Evolutionary conservation across 2,329 filamentous ascomycete species (phyloP), one percentile per base, ranked within the genome.

Genomic region (Proliferodiscus dingleyae): DNA sequence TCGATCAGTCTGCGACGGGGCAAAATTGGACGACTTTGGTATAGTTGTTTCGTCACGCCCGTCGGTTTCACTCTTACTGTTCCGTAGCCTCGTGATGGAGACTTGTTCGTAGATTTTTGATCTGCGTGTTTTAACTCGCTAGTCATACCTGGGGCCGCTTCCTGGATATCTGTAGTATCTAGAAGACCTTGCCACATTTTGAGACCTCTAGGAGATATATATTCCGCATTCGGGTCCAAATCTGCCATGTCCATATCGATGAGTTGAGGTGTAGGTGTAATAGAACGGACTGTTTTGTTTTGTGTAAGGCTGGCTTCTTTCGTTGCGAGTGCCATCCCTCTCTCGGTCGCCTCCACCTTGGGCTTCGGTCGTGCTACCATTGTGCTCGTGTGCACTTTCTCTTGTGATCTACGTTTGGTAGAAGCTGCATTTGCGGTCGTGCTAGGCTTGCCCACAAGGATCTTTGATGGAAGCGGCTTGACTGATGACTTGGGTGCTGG

Each of bases 1-100:
- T 65, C 63, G 37, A 65, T 64, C 18, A 65, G 41, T 44, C 63
- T 52, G 32, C 55, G 54, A 5, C 62, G 54, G 16, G 55, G 55
- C 18, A 51, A 13, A 8, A 32, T 47, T 24, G 32, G 41, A 37
- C 46, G 41, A 19, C 13, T 46, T 24, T 41, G 53, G 39, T 49
- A 49, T 4, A 47, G 11, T 2, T 36, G 30, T 41, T 59, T 61
- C 5, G 37, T 41, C 5, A 56, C 15, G 26, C 48, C 50, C 26
- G 47, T 44, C 29, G 52, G 45, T 18, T 48, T 40, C 8, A 36
- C 15, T 13, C 24, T 29, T 40, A 18, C 29, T 21, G 16, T 45
- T 29, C 19, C 33, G 32, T 28, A 40, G 40, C 13, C 26, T 13
- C 5, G 21, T 10, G 19, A 15, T 22, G 16, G 11, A 18, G 19